Conservation (phyloP, 2,329 filamentous ascomycete genomes). For the Basipetospora chlamydospora region DNA sequence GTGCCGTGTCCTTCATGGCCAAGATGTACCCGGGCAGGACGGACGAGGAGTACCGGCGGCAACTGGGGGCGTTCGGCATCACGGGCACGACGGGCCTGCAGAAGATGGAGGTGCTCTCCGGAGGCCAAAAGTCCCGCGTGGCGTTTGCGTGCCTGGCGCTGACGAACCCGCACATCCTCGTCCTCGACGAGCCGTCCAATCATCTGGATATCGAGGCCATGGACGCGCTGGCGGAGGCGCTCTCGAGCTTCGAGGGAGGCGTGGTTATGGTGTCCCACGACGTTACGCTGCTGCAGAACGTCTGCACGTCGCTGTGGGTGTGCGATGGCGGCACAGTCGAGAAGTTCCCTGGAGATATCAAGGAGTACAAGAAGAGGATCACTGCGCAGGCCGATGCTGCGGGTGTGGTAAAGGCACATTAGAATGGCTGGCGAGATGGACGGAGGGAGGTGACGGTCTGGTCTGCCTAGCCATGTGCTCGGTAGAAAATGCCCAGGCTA, state of each 20-base stretch:
- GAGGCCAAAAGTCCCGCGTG: conserved; percentile 96
- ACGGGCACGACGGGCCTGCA: conserved; percentile 94
- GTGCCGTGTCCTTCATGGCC: conserved; percentile 92
- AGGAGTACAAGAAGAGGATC: conserved; percentile 96
- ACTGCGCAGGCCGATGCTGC: conserved; percentile 73
- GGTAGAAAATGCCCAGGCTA: no score
- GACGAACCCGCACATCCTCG: conserved; percentile 89
- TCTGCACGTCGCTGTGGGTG: conserved; percentile 91
- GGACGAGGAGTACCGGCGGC: conserved; percentile 92
- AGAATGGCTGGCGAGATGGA: no score
- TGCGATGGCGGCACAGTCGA: conserved; percentile 89
- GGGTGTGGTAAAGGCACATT: conserved; percentile 65
- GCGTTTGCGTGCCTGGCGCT: conserved; percentile 94
- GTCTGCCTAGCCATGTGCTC: not conserved
- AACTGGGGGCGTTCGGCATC: conserved; percentile 78
- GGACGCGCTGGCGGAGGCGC: conserved; percentile 79
- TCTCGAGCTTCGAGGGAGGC: conserved; percentile 80
- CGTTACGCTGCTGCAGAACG: conserved; percentile 94
- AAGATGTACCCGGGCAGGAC: conserved; percentile 79
- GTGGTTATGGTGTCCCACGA: conserved; percentile 99
- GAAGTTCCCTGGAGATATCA: conserved; percentile 90
- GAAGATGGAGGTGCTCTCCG: conserved; percentile 86
- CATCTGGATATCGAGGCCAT: conserved; percentile 98
- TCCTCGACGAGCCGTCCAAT: conserved; percentile 96
- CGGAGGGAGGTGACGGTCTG: not conserved